phyloP scores from a whole-genome alignment of 2,329 filamentous ascomycete genomes.

The Colletotrichum sojae region DNA sequence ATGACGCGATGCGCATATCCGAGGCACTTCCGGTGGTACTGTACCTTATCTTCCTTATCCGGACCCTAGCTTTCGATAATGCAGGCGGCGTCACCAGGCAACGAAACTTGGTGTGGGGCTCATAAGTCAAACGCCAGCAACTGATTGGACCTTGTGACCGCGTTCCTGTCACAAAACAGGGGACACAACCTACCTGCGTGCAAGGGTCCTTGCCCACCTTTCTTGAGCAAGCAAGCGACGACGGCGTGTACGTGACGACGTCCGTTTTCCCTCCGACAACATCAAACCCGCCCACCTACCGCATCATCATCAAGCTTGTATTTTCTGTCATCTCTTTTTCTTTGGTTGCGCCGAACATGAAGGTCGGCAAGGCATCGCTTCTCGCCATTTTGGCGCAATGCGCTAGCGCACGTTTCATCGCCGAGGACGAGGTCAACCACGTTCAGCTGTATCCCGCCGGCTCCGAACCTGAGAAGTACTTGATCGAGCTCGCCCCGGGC shows the following conservation, averaged over 20 bases:
- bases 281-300: slow-evolving; percentile 22
- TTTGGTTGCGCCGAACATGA: slow-evolving; percentile 57
- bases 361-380: slow-evolving; percentile 65
- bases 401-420: slow-evolving; percentile 70
- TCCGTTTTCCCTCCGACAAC: slow-evolving; percentile 16
- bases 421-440: slow-evolving; percentile 64
- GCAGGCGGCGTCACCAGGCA: slow-evolving; percentile 10
- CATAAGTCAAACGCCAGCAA: not conserved
- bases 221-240: slow-evolving; percentile 5
- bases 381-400: slow-evolving; percentile 69
- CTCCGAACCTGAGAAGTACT: slow-evolving; percentile 68
- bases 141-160: slow-evolving; percentile 1
- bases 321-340: not conserved
- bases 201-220: slow-evolving; percentile 11
- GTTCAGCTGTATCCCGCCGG: slow-evolving; percentile 63
- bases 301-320: slow-evolving; percentile 22
- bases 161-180: slow-evolving; percentile 18
- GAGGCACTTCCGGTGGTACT: too few species aligned
- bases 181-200: slow-evolving; percentile 9
- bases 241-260: slow-evolving; percentile 15
- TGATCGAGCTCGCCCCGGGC: slow-evolving; percentile 89
- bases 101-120: slow-evolving; percentile 16
- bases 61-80: slow-evolving; percentile 12
- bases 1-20: slow-evolving; percentile 30
- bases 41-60: slow-evolving; percentile 13